Evolutionary conservation across 306 rosid genomes (phyloP), one percentile per base, ranked within the genome.

Genomic region (Begonia peltatifolia): DNA sequence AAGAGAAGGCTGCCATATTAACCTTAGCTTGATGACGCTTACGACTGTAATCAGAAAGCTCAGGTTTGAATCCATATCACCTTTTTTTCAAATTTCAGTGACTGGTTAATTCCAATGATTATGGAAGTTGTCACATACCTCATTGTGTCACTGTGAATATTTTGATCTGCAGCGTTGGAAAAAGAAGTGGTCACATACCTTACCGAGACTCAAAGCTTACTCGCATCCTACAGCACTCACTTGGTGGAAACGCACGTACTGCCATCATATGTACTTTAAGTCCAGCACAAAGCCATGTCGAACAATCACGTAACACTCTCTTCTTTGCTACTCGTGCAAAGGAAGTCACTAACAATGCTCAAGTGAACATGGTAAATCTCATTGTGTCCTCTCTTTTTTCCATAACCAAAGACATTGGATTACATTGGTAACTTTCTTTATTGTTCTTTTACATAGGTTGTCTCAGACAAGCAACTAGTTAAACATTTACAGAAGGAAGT

Each of bases 241-340:
- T 92, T 16, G 99, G 99, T 49, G 99, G 99, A 67, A 92, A 92
- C 71, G 94, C 99, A 56, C 93, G 96, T 55, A 92, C 99, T n/a
- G 99, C 99, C 64, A 92, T 92, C 54, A 73, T 92, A 55, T 92
- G 99, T 75, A 92, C 96, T 41, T 64, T 92, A 64, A 87, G 99
- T 76, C 99, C 99, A 5, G 99, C 99, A 11, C 68, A 83, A 70
- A 75, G 74, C 66, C 99, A 92, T 71, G 81, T 87, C 44, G 99
- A 92, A 65, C 99, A 92, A 74, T 86, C 99, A 3, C 81, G 96
- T 52, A 92, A 92, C 64, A 92, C 99, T 42, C 93, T 92, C 58
- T 79, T 56, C 62, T 92, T 92, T 79, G 99, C 99, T 60, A 87
- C 89, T 44, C 75, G 99, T 36, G 99, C 99, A 47, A 92, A 87